Evolutionary conservation across 139 green algal species (phyloP), one percentile per base, ranked within the genome.

Genomic region (Pedinophyceae sp.): DNA sequence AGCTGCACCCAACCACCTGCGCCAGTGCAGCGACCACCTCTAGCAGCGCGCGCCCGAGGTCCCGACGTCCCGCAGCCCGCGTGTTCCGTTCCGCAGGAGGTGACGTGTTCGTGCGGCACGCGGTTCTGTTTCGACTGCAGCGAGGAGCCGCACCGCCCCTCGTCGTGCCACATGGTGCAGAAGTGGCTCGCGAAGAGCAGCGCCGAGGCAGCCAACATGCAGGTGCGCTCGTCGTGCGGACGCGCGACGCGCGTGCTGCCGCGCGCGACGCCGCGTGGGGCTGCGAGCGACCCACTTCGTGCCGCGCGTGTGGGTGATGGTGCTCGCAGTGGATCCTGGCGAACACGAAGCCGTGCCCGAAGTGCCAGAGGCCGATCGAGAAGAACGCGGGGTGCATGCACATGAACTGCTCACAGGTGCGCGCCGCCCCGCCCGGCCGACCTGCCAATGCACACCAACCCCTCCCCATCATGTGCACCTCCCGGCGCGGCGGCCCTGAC

Each of bases 361-460:
- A 84, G 67, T 83, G 79, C 80, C 78, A 80, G 61, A 71, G 82
- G 10, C 78, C 82, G 22, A 91, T 91, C 17, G 80, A 92, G 60
- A 91, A 91, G 69, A 89, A 89, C 72, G 68, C 78, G 55, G 82
- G 82, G 16, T 91, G 82, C 74, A 91, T 91, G 82, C 82, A 91
- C 70, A 91, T 91, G 79, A 82, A 58, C 3, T 91, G 82, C 75
- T 77, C 63, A 7, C 78, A 78, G 65, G n/a, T n/a, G n/a, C n/a
- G n/a, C n/a, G n/a, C n/a, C n/a, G n/a, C n/a, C n/a, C n/a, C n/a
- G n/a, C n/a, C n/a, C n/a, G n/a, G n/a, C n/a, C n/a, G n/a, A n/a
- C n/a, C n/a, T n/a, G n/a, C n/a, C n/a, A n/a, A n/a, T n/a, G n/a
- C n/a, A n/a, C n/a, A n/a, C n/a, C n/a, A n/a, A n/a, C n/a, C n/a